phyloP scores from a whole-genome alignment of 768 basidiomycete genomes.

The Ramaria sp. region DNA sequence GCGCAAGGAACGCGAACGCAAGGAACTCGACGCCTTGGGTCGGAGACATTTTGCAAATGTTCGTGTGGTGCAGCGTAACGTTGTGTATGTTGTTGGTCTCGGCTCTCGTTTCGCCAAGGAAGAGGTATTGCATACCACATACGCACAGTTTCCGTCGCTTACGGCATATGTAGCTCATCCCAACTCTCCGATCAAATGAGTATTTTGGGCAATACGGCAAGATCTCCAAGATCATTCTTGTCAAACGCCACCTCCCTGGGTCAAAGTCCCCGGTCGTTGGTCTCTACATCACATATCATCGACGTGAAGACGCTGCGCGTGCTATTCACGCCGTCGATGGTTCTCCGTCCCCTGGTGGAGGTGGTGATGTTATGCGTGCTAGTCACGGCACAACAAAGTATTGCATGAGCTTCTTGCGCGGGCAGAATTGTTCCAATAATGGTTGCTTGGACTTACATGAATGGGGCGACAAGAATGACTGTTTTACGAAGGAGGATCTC shows the following conservation, averaged over 20 bases:
- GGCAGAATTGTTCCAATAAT: constrained; percentile 73
- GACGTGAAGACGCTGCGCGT: constrained; percentile 88
- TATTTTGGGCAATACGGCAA: constrained; percentile 99
- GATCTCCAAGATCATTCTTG: constrained; percentile 88
- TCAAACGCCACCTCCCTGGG: constrained; percentile 75
- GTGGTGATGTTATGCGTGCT: constrained; percentile 81
- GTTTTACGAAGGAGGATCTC: constrained; percentile 93
- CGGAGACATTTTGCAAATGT: constrained; percentile 85
- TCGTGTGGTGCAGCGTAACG: constrained; percentile 91
- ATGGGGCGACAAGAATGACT: constrained; percentile 98
- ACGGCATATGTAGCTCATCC: constrained; percentile 56
- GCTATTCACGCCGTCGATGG: constrained; percentile 93
- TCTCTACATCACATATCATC: constrained; percentile 93
- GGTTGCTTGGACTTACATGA: constrained; percentile 94
- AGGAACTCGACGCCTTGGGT: constrained; percentile 81
- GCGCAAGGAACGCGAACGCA: constrained; percentile 87
- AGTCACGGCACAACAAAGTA: constrained; percentile 97
- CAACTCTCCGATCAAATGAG: constrained; percentile 86
- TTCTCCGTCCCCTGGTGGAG: constrained; percentile 79
- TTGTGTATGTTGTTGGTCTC: constrained; percentile 93
- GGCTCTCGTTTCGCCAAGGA: constrained; percentile 92
- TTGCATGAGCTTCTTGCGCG: constrained; percentile 90
- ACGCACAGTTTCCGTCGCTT: not conserved
- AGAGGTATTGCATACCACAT: constrained; percentile 50
- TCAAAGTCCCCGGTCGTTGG: constrained; percentile 70